Conservation (phyloP, 495 filamentous ascomycete genomes). For the Durotheca rogersii region DNA sequence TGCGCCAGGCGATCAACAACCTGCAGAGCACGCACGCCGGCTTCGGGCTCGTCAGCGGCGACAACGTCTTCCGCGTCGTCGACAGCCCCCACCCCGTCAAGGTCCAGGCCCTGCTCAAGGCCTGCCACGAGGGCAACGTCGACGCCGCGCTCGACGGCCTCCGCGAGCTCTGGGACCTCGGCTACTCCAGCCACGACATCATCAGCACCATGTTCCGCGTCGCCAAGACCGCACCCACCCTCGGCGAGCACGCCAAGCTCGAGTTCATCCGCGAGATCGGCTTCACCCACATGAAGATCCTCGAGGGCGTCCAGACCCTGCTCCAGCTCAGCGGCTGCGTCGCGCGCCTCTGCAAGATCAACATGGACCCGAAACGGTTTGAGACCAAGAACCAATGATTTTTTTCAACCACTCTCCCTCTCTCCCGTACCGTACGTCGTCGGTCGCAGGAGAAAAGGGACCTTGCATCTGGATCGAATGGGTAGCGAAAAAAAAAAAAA, state of each 20-base stretch:
- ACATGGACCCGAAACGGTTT: constrained; percentile 92
- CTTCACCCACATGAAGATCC: constrained; percentile 98
- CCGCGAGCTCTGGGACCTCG: constrained; percentile 89
- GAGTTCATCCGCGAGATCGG: constrained; percentile 98
- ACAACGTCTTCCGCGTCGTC: constrained; percentile 98
- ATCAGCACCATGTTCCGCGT: constrained; percentile 99
- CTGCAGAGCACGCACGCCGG: constrained; percentile 93
- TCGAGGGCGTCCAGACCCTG: constrained; percentile 93
- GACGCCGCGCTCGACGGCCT: constrained; percentile 83
- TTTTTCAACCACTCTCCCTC: neutral
- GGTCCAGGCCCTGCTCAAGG: constrained; percentile 97
- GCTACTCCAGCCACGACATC: constrained; percentile 95
- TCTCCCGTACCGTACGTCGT: no score
- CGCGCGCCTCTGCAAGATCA: constrained; percentile 84
- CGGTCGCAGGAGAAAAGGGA: no score
- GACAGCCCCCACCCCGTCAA: constrained; percentile 97
- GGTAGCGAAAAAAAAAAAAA: no score
- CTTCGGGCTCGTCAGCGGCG: constrained; percentile 93
- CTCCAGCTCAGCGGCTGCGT: constrained; percentile 91
- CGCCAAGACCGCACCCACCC: constrained; percentile 85
- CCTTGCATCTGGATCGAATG: no score
- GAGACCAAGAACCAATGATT: constrained; percentile 47
- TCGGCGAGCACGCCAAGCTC: constrained; percentile 91
- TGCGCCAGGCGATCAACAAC: constrained; percentile 99
- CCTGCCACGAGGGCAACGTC: constrained; percentile 87